A percentile compares a stretch with the other conserved stretches of the same genome.
These are phyloP conservation scores for Diaporthe vexans DNA, from an alignment of 2,329 filamentous ascomycete species.

Conservation along the genomic window DNA sequence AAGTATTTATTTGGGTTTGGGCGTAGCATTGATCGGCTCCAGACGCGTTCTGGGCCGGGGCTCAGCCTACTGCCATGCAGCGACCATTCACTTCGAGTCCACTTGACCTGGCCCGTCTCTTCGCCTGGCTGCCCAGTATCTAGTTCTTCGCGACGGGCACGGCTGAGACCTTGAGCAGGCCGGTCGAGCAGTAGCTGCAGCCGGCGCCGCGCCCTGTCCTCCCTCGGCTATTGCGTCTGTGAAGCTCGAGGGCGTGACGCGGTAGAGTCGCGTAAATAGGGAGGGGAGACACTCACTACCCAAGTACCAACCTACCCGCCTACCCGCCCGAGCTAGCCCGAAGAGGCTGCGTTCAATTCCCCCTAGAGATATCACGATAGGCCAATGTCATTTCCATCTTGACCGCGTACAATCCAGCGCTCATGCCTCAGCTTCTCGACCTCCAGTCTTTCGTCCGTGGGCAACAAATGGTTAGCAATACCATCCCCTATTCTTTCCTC, in stretches of 20 bases:
- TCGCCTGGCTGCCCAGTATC: too few relatives aligned
- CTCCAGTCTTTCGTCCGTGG: neutral
- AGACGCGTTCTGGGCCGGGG: constrained; percentile 24
- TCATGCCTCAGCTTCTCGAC: neutral
- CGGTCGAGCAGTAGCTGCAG: neutral
- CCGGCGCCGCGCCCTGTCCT: neutral
- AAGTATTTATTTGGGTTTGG: constrained; percentile 32
- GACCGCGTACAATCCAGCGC: neutral
- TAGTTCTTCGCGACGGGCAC: neutral
- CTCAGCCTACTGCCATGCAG: neutral
- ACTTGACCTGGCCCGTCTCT: neutral
- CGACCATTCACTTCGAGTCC: neutral
- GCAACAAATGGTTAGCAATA: neutral
- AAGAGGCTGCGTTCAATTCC: neutral
- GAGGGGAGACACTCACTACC: constrained; percentile 2
- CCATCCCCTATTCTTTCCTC: too few relatives aligned
- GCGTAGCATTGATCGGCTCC: constrained; percentile 31
- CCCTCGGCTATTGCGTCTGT: neutral
- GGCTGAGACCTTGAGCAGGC: neutral
- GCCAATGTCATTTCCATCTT: neutral
- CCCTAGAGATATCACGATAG: neutral
- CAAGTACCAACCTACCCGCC: too few relatives aligned
- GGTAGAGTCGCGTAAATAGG: constrained; percentile 34
- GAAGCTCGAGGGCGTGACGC: constrained; percentile 33
- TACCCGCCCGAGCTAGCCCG: constrained; percentile 9